Percentiles rank a stretch among this genome's conserved stretches.
phyloP scores from a whole-genome alignment of 2,329 filamentous ascomycete species.

The Ophiocordyceps sinensis region DNA sequence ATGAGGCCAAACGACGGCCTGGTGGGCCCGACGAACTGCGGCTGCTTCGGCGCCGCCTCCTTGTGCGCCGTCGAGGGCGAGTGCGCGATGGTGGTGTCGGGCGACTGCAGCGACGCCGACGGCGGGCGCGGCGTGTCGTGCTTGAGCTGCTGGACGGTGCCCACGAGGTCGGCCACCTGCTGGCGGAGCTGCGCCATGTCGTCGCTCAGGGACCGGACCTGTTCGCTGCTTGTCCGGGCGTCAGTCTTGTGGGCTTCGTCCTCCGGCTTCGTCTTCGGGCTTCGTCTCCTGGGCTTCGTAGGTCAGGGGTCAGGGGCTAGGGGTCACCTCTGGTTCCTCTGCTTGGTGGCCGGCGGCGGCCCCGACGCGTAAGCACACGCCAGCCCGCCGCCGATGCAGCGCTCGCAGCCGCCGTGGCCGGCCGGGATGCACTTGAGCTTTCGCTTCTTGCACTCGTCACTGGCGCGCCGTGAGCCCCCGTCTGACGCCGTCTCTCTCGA shows the following conservation, averaged over 20 bases:
- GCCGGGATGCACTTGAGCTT: constrained; percentile 24
- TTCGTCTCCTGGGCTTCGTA: too few species aligned
- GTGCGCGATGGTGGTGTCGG: constrained; percentile 3
- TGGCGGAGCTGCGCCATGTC: constrained; percentile 15
- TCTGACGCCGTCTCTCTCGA: too few species aligned
- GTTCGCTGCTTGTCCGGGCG: not conserved
- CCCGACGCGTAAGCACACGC: constrained; percentile 12
- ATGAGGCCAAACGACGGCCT: constrained; percentile 19
- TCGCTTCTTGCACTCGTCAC: constrained; percentile 24
- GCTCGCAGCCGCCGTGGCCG: constrained; percentile 12
- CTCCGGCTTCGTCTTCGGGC: too few species aligned
- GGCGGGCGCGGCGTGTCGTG: constrained; percentile 5
- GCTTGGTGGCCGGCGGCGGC: constrained; percentile 7
- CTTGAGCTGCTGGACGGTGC: constrained; percentile 13
- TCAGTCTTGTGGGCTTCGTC: too few species aligned
- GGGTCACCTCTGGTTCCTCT: constrained; percentile 11
- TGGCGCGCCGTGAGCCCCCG: constrained; percentile 4
- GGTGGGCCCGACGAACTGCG: constrained; percentile 22
- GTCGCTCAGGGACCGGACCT: constrained; percentile 11
- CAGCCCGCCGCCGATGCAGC: constrained; percentile 14
- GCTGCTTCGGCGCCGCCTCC: constrained; percentile 13
- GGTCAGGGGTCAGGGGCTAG: too few species aligned
- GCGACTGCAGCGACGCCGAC: constrained; percentile 4
- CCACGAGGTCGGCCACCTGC: constrained; percentile 14
- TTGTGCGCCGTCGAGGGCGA: constrained; percentile 7